Evolutionary conservation across 108 stramenopile genomes (phyloP), one percentile per base, ranked within the genome.

Genomic region (Epipyxis sp.): DNA sequence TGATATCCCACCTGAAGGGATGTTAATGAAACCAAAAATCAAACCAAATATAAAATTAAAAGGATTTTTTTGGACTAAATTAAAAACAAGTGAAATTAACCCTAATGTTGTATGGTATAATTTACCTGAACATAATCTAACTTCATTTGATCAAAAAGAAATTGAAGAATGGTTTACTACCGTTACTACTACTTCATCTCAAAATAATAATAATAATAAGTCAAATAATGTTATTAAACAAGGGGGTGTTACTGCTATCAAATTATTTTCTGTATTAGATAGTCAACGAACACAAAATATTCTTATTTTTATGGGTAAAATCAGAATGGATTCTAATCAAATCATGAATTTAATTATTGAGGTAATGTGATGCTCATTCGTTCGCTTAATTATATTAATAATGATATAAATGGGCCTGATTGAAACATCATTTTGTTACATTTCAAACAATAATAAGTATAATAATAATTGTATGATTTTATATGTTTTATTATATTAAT

Each of bases 131-230:
- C 34, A 13, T 32, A 37, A 25, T 10, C 44, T 74, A 10, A 6
- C 32, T 42, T 27, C n/a, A 6, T 13, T 3, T 6, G 44, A 46
- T 27, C 13, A 3, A 10, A 10, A 3, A 29, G 30, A 32, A 32
- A 32, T 74, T 16, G 71, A 74, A 37, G 50, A 74, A 29, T 54
- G 71, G 32, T 74, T 74, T 37, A 34, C n/a, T n/a, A n/a, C n/a
- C n/a, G n/a, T n/a, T n/a, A n/a, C n/a, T n/a, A n/a, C n/a, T n/a
- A n/a, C n/a, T n/a, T n/a, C n/a, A n/a, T n/a, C n/a, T n/a, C n/a
- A n/a, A n/a, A n/a, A n/a, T n/a, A n/a, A n/a, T n/a, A n/a, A n/a
- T n/a, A n/a, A n/a, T n/a, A n/a, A n/a, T n/a, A n/a, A n/a, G n/a
- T n/a, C n/a, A n/a, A n/a, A n/a, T n/a, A n/a, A n/a, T n/a, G n/a